Evolutionary conservation across 148 eudicot genomes (phyloP), one percentile per base, ranked within the genome.

Genomic region (Pouteria glomerata): DNA sequence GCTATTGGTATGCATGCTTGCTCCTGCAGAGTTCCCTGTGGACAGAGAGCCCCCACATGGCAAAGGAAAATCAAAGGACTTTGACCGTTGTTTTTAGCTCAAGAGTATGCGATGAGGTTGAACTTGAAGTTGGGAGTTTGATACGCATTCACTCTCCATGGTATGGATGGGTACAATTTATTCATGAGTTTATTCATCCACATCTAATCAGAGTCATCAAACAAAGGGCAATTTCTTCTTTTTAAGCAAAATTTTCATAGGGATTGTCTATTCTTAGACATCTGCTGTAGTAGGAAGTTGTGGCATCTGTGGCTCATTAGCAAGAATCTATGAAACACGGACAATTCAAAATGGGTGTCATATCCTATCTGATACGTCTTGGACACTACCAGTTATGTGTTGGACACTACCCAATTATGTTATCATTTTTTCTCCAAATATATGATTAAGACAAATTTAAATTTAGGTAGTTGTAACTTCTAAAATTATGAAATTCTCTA

Each of bases 81-180:
- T 77, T 80, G 85, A 87, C 82, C 6, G 48, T 94, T 76, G 85
- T 94, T 68, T 94, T 89, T 78, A 89, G 71, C 81, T 74, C 91
- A 16, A 88, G 88, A 78, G 76, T 81, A 71, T 94, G 96, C 56
- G 75, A 73, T 57, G 88, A 86, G 69, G 83, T 94, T 60, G 97
- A 94, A 69, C 84, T 94, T 66, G 98, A 89, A 74, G 83, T 80
- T 35, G 93, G 91, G 56, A 85, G 74, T 71, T 39, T 80, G 61
- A 78, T 94, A 57, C 83, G 90, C 50, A 66, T 94, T 74, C 82
- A 86, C 74, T 81, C 87, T 34, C 97, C 97, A 15, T 94, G 98
- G 98, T 94, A 80, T 69, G 87, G 60, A 30, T 55, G n/a, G n/a
- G 23, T 14, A 72, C 27, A 57, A 50, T 41, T 51, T 41, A 51